Base-by-base conservation (phyloP, 768 basidiomycete species). In the Tylopilus rubrobrunneus region DNA sequence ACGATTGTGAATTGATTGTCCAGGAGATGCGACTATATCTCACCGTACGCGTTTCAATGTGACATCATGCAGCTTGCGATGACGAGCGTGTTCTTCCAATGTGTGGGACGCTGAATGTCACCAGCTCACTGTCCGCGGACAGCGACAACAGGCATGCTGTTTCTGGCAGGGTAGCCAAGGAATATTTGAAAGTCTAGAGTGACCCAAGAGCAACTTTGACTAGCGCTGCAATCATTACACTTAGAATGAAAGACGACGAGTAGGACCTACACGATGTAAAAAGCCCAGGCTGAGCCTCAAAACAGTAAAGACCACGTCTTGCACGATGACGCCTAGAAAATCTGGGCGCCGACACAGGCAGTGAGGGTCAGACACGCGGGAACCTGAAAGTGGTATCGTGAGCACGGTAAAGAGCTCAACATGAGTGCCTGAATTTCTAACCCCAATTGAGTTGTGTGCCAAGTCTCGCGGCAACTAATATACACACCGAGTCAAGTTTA, bases 401-500 rank as follows among this genome's bases (percentile, higher is more conserved):
- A 19, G 19, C 19, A 19, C 19, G 19, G 19, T 19, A 19, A 19
- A 19, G 19, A 19, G 19, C 19, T 19, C 19, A 19, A 19, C 19
- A 19, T 1, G 19, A 19, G 19, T 19, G 19, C 19, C 19, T 19
- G 19, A 19, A 19, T 19, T 19, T 19, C 19, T 19, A 19, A 19
- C 19, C 19, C 19, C 19, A 19, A 19, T 19, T 29, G 41, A 37
- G 9, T 7, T 31, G 4, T 31, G 4, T 51, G 31, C 31, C 31
- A 31, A 31, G 31, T 31, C 31, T 31, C 31, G 10, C 31, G 31
- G 31, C 10, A 59, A 97, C 76, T 48, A 76, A 67, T 56, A 75
- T 78, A 68, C 87, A 92, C 7, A 88, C 86, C 45, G 86, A 86
- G 63, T 93, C 89, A 1, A 88, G 83, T 63, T 69, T 5, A 59